A percentile compares a stretch with the other conserved stretches of the same genome.
phyloP scores from a whole-genome alignment of 768 basidiomycete species.

The Boletus barrowsii region DNA sequence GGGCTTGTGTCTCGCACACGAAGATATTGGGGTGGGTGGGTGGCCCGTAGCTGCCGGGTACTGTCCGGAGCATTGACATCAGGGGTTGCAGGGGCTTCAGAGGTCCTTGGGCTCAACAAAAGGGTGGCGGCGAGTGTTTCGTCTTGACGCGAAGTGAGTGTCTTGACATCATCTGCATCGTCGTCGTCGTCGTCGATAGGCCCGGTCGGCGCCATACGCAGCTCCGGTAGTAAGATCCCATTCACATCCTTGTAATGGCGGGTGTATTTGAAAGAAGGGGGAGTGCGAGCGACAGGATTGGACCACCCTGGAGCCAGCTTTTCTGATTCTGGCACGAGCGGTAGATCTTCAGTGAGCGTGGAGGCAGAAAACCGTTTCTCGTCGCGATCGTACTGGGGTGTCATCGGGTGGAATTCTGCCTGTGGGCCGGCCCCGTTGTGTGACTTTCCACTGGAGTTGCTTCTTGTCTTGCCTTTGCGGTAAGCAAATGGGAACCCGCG shows the following conservation, averaged over 20 bases:
- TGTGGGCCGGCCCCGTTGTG: constrained; percentile 7
- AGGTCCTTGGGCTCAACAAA: constrained; percentile 45
- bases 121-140: constrained; percentile 41
- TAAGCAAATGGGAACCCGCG: constrained; percentile 24
- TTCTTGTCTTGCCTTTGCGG: constrained; percentile 23
- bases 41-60: background rate
- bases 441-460: constrained; percentile 18
- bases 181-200: constrained; percentile 16
- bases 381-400: constrained; percentile 19
- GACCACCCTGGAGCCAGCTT: constrained; percentile 33
- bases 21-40: constrained; percentile 26
- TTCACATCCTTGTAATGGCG: constrained; percentile 2
- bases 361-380: constrained; percentile 29
- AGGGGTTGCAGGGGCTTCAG: constrained; percentile 22
- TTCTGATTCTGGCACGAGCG: constrained; percentile 29
- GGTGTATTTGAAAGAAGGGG: constrained; percentile 12
- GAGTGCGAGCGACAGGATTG: constrained; percentile 21
- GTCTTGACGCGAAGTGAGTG: constrained; percentile 29
- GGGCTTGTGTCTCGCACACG: constrained; percentile 43
- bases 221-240: constrained; percentile 22
- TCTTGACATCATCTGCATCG: constrained; percentile 31
- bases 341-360: constrained; percentile 19
- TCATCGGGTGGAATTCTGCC: constrained; percentile 23
- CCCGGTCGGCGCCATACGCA: constrained; percentile 12
- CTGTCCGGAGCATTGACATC: constrained; percentile 5